Conservation (phyloP, 2,329 filamentous ascomycete species). For the Fusarium torulosum region DNA sequence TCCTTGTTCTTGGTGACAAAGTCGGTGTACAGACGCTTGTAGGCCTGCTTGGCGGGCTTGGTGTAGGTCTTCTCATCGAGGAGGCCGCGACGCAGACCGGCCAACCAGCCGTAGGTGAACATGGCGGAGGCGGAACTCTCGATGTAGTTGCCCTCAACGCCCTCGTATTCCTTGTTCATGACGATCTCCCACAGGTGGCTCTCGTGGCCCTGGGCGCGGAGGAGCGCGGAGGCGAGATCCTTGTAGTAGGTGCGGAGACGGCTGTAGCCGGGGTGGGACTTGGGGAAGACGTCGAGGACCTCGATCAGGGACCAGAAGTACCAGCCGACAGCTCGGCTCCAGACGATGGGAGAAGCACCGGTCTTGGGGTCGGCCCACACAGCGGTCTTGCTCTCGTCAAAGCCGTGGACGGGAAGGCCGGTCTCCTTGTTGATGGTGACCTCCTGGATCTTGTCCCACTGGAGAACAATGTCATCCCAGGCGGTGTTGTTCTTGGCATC, state of each 20-base stretch:
- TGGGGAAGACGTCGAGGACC: slow-evolving; percentile 60
- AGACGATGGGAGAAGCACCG: slow-evolving; percentile 65
- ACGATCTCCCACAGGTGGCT: slow-evolving; percentile 69
- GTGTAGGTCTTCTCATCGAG: slow-evolving; percentile 42
- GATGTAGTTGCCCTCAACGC: slow-evolving; percentile 67
- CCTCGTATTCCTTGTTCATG: slow-evolving; percentile 63
- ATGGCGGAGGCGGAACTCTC: slow-evolving; percentile 71
- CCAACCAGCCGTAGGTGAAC: slow-evolving; percentile 66
- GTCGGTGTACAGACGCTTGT: slow-evolving; percentile 55
- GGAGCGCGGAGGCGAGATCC: slow-evolving; percentile 30
- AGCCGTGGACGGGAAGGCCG: slow-evolving; percentile 66
- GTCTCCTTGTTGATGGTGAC: slow-evolving; percentile 55
- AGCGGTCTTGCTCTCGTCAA: slow-evolving; percentile 62
- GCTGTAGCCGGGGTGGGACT: slow-evolving; percentile 52
- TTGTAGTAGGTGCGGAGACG: slow-evolving; percentile 54
- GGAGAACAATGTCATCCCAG: slow-evolving; percentile 59
- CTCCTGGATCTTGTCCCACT: slow-evolving; percentile 60
- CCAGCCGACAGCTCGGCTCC: slow-evolving; percentile 68
- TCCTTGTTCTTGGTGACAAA: slow-evolving; percentile 62
- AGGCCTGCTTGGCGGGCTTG: slow-evolving; percentile 45
- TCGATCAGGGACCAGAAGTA: slow-evolving; percentile 66
- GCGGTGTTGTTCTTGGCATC: slow-evolving; percentile 55
- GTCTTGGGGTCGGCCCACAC: slow-evolving; percentile 64
- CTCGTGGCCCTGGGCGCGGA: slow-evolving; percentile 57
- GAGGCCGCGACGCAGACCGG: slow-evolving; percentile 53